Conservation (phyloP, 805 yeast genomes). For the Hanseniaspora lindneri region DNA sequence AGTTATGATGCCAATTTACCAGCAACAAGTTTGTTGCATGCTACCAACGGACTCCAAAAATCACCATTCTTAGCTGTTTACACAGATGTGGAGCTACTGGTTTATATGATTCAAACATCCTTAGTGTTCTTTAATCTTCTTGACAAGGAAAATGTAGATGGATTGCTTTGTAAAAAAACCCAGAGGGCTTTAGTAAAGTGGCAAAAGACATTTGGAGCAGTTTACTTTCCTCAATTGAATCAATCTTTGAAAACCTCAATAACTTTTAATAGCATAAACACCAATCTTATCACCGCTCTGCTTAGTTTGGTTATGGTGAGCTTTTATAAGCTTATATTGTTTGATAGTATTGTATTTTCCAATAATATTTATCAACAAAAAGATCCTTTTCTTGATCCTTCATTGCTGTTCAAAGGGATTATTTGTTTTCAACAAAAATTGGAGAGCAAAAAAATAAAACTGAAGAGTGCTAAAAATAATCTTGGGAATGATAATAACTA, state of each 20-base stretch:
- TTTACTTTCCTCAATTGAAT: conserved; percentile 25
- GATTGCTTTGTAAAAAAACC: conserved; percentile 69
- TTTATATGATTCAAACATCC: conserved; percentile 55
- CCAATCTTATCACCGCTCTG: conserved; percentile 42
- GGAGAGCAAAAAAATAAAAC: conserved; percentile 33
- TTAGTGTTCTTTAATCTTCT: conserved; percentile 67
- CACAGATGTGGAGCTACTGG: conserved; percentile 64
- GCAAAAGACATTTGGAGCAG: conserved; percentile 69
- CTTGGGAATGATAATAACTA: background rate
- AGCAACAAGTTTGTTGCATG: background rate
- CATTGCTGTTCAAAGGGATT: conserved; percentile 48
- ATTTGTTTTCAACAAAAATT: conserved; percentile 61
- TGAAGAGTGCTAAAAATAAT: background rate
- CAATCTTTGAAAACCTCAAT: conserved; percentile 12
- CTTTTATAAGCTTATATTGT: conserved; percentile 49
- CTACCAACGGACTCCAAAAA: conserved; percentile 16
- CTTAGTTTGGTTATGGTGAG: conserved; percentile 65
- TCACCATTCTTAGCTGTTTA: conserved; percentile 27
- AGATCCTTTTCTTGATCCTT: conserved; percentile 71
- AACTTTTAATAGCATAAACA: conserved; percentile 10
- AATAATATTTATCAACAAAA: conserved; percentile 28
- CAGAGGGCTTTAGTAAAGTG: conserved; percentile 58
- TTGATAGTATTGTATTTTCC: conserved; percentile 45
- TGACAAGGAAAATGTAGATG: conserved; percentile 64
- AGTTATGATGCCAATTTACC: background rate